phyloP scores from a whole-genome alignment of 108 stramenopile genomes.

The Parmales sp. region DNA sequence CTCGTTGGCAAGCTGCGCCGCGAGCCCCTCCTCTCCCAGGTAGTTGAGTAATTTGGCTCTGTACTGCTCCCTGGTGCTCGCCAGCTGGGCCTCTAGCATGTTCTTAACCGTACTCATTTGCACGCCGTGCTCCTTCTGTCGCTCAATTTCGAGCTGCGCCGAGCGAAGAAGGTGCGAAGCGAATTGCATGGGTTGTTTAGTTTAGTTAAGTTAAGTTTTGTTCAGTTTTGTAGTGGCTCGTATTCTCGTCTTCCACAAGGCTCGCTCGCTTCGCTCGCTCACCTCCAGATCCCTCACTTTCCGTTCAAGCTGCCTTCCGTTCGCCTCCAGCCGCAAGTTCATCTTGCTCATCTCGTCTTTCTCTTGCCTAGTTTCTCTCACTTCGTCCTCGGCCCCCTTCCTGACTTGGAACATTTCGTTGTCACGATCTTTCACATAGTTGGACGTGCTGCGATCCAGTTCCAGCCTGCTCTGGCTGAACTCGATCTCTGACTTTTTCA shows the following conservation, averaged over 20 bases:
- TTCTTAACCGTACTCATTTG: background rate
- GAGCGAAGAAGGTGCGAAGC: too few relatives aligned
- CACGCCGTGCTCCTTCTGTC: background rate
- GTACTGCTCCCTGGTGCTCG: background rate
- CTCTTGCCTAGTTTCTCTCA: background rate
- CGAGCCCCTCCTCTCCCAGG: slow-evolving; percentile 8
- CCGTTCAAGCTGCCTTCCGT: background rate
- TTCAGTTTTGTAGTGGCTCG: too few relatives aligned
- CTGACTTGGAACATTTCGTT: background rate
- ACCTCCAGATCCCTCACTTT: background rate
- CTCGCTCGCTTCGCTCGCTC: too few relatives aligned
- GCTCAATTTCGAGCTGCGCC: background rate
- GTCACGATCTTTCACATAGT: background rate
- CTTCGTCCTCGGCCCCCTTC: slow-evolving; percentile 1
- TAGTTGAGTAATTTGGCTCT: background rate
- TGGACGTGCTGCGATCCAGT: background rate
- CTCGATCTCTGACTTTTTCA: too few relatives aligned
- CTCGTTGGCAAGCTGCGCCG: background rate
- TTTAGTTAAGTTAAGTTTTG: too few relatives aligned
- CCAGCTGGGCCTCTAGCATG: background rate
- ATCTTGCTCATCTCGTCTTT: background rate
- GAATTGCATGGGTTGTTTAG: too few relatives aligned
- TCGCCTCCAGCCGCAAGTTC: background rate
- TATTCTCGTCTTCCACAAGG: too few relatives aligned
- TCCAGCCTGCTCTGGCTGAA: background rate